phyloP scores from a whole-genome alignment of 1,284 basidiomycete genomes.

The Pseudozyma sp. region DNA sequence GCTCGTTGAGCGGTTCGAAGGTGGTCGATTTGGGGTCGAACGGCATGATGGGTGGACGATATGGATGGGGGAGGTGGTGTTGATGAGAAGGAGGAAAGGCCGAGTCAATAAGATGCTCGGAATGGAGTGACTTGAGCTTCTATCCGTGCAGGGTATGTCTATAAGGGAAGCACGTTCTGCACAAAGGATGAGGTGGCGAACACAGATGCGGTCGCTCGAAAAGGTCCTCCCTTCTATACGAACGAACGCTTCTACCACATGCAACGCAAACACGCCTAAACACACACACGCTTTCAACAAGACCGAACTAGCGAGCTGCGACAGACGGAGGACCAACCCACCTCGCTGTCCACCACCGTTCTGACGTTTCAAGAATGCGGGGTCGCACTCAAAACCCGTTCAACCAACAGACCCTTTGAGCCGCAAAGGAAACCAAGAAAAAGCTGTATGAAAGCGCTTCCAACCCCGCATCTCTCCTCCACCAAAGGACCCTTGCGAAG shows the following conservation, averaged over 20 bases:
- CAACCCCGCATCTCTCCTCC: not conserved
- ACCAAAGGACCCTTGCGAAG: not conserved
- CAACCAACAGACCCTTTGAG: slow-evolving; percentile 5
- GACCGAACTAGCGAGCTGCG: not conserved
- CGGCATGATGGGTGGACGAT: slow-evolving; percentile 18
- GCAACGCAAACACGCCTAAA: too few relatives aligned
- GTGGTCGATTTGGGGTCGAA: slow-evolving; percentile 45
- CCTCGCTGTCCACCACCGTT: too few relatives aligned
- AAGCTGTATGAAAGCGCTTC: not conserved
- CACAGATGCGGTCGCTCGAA: not conserved
- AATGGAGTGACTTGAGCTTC: too few relatives aligned
- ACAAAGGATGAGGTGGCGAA: too few relatives aligned
- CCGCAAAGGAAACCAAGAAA: slow-evolving; percentile 1
- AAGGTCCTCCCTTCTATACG: not conserved
- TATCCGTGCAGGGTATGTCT: not conserved
- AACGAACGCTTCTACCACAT: not conserved
- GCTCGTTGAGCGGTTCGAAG: slow-evolving; percentile 43
- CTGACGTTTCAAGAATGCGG: not conserved
- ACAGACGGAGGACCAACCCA: not conserved
- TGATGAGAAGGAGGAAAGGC: not conserved
- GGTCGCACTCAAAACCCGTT: not conserved
- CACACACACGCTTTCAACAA: slow-evolving; percentile 4
- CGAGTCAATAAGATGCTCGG: too few relatives aligned
- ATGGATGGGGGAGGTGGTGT: not conserved
- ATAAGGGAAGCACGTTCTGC: not conserved